Base-by-base conservation (phyloP, 164 flowering plant genomes). In the Aristolochia fimbriata region DNA sequence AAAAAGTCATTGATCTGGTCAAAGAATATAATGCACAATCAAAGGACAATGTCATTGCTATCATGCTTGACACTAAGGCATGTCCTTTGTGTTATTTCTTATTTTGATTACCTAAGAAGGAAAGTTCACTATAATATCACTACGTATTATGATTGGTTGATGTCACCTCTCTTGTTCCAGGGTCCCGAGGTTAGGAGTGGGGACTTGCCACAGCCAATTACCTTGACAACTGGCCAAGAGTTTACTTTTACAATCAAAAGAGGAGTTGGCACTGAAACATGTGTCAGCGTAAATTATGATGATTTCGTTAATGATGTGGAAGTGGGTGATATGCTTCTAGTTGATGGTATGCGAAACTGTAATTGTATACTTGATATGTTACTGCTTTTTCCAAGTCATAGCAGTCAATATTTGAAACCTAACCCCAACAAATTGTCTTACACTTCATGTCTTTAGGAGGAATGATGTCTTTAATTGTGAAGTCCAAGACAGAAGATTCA, bases 171-270 rank as follows among this genome's bases (percentile, higher is more conserved):
- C 49, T 60, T 19, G 27, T 56, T 55, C 31, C 77, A 94, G 99
- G 99, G 99, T 20, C 99, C 99, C 41, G 99, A 94, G 75, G 97
- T 88, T 51, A 81, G 99, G 66, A 94, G 99, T 68, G 99, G 99
- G n/a, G 99, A 94, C 67, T 75, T 94, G 76, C 97, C 96, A 58
- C 86, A 94, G 67, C 97, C 99, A 48, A 80, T 94, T 59, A 79
- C 21, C 6, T 73, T 94, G 67, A 23, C 47, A 62, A 51, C 59
- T 75, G 99, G 99, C 21, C 93, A 94, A 63, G 95, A 91, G 62
- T 88, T 86, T 70, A 88, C 91, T 23, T 94, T 91, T 66, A 94
- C 99, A 33, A 94, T 94, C 53, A 69, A 67, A 64, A 81, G 96
- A 78, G 99, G 99, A 43, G 93, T 94, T 74, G 87, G 97, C 52